Conservation (phyloP, 805 yeast species). For the Tetrapisispora fleetii region DNA sequence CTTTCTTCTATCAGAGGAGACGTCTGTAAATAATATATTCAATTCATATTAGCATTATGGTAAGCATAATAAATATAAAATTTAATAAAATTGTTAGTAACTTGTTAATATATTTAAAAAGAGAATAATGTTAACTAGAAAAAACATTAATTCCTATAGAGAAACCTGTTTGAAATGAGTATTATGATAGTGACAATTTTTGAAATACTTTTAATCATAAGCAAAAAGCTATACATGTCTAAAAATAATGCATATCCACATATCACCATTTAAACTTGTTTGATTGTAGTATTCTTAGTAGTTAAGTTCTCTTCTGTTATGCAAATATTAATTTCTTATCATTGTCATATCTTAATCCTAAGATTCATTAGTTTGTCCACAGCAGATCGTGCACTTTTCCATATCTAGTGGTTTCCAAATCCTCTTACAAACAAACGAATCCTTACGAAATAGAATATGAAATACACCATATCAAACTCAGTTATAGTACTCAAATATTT, state of each 20-base stretch:
- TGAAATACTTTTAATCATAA: too few species aligned
- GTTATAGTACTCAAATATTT: not conserved
- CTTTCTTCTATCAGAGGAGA: conserved; percentile 98
- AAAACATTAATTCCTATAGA: too few species aligned
- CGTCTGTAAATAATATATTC: conserved; percentile 47
- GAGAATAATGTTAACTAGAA: not conserved
- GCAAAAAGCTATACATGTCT: too few species aligned
- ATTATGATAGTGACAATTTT: too few species aligned
- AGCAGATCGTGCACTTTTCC: too few species aligned
- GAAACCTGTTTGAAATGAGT: too few species aligned
- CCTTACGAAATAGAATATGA: not conserved
- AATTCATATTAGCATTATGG: not conserved
- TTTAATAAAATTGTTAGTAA: conserved; percentile 17
- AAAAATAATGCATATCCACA: too few species aligned
- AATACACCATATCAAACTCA: not conserved
- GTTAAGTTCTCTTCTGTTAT: too few species aligned
- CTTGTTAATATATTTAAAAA: not conserved
- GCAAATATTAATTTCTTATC: not conserved
- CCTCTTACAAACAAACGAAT: not conserved
- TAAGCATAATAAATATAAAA: not conserved
- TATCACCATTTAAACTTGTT: too few species aligned
- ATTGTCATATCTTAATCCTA: not conserved
- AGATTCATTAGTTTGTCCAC: too few species aligned
- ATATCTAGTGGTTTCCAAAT: too few species aligned
- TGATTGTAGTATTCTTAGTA: too few species aligned